Percentiles rank a stretch among this genome's conserved stretches.
phyloP scores from a whole-genome alignment of 208 protist species.

The Trypanosoma congolense region DNA sequence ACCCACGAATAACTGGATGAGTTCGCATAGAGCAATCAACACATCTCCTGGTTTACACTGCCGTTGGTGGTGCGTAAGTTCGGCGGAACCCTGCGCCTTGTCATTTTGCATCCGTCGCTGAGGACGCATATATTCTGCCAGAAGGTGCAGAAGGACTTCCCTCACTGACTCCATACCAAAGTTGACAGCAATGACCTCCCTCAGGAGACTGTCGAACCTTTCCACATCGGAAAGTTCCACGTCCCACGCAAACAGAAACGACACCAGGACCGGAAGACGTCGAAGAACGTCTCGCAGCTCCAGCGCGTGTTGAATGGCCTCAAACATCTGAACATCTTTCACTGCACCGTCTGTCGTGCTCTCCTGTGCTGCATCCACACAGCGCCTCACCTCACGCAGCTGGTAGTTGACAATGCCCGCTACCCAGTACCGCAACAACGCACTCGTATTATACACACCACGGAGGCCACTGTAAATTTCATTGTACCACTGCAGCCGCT shows the following conservation, averaged over 20 bases:
- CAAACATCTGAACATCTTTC: neutral
- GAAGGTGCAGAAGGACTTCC: too few species aligned
- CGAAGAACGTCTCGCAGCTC: conserved; percentile 7
- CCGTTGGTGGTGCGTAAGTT: neutral
- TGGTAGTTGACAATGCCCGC: conserved; percentile 11
- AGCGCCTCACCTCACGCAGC: conserved; percentile 7
- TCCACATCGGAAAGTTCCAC: neutral
- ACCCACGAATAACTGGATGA: conserved; percentile 6
- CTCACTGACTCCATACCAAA: neutral
- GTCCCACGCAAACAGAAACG: conserved; percentile 9
- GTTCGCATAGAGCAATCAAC: conserved; percentile 5
- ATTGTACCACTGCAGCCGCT: conserved; percentile 15
- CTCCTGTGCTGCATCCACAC: neutral
- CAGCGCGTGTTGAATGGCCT: conserved; percentile 9
- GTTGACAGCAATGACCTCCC: neutral
- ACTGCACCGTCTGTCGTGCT: neutral
- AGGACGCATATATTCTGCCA: too few species aligned
- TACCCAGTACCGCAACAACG: conserved; percentile 15
- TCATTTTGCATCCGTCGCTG: too few species aligned
- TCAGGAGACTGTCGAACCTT: neutral
- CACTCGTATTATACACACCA: conserved; percentile 6
- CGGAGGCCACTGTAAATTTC: conserved; percentile 1
- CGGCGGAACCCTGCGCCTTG: too few species aligned
- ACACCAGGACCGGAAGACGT: conserved; percentile 10
- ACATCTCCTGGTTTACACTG: neutral